Evolutionary conservation across 75 land plant genomes (phyloP).

Genomic region (Pinus albicaulis): DNA sequence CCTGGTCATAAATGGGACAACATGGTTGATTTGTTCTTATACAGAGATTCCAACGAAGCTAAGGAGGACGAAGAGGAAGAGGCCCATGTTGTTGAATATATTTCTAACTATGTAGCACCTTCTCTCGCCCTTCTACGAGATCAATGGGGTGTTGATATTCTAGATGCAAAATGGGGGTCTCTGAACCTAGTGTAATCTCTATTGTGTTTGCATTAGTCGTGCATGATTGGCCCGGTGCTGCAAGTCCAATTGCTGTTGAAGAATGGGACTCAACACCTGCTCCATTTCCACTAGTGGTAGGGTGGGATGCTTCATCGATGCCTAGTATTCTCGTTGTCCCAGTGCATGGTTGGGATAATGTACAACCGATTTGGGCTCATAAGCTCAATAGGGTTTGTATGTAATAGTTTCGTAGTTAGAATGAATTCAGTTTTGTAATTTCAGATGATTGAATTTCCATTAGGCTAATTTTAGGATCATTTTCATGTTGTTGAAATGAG

Average conservation of each 20-base stretch:
- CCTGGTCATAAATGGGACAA: constrained; percentile 84
- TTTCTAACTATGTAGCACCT: constrained; percentile 10
- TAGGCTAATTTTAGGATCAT: too few species aligned
- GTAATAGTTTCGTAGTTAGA: too few species aligned
- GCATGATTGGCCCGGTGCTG: constrained; percentile 18
- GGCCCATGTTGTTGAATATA: constrained; percentile 12
- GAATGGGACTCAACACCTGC: constrained; percentile 20
- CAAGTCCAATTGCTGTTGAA: constrained; percentile 15
- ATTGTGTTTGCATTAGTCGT: constrained; percentile 10
- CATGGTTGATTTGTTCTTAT: constrained; percentile 86
- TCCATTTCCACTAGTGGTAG: constrained; percentile 10
- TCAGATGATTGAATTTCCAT: too few species aligned
- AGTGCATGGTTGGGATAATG: constrained; percentile 19
- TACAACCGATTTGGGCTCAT: not conserved
- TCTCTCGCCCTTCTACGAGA: constrained; percentile 1
- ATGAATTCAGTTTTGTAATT: too few species aligned
- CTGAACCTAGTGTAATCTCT: constrained; percentile 10
- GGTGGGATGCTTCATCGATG: not conserved
- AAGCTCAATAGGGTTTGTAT: not conserved
- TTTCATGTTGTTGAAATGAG: too few species aligned
- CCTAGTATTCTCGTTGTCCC: not conserved
- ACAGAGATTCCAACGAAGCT: constrained; percentile 78
- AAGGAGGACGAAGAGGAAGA: constrained; percentile 74
- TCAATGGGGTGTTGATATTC: constrained; percentile 22
- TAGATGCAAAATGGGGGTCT: constrained; percentile 11